These are phyloP conservation scores for Puccinia sorghi DNA, from an alignment of 1,284 basidiomycete genomes.

Conservation along the genomic window DNA sequence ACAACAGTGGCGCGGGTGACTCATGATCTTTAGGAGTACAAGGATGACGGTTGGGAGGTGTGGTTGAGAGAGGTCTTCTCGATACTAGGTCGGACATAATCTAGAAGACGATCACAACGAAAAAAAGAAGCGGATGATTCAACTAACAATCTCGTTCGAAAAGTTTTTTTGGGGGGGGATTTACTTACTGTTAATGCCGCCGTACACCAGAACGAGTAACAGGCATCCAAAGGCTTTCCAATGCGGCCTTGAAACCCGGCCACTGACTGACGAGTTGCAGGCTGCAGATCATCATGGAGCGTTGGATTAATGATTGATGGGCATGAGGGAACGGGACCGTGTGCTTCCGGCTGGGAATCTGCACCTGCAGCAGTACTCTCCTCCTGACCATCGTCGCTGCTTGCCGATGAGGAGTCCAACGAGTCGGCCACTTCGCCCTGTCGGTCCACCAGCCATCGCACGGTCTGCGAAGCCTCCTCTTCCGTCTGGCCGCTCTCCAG, in stretches of 20 bases:
- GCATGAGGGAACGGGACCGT: background rate
- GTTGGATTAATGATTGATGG: background rate
- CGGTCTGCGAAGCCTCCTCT: constrained; percentile 63
- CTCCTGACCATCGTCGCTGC: background rate
- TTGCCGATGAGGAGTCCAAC: background rate
- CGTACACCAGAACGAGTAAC: constrained; percentile 93
- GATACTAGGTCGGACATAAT: background rate
- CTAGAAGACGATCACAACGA: background rate
- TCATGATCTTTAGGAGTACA: background rate
- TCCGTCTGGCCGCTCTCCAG: constrained; percentile 58
- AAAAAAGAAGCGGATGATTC: background rate
- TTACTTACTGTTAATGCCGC: constrained; percentile 69
- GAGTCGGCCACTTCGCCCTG: constrained; percentile 16
- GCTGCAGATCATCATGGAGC: background rate
- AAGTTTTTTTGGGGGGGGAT: background rate
- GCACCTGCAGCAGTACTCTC: background rate
- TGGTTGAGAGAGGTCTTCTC: background rate
- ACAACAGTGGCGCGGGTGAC: background rate
- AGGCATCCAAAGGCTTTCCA: constrained; percentile 81
- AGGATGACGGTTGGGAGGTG: background rate
- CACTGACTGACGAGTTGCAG: constrained; percentile 51
- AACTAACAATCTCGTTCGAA: background rate
- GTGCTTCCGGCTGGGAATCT: background rate
- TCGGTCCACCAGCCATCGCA: constrained; percentile 70
- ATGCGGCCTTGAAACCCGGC: constrained; percentile 79